A percentile compares a stretch with the other conserved stretches of the same genome.
These are phyloP conservation scores for Lachnellula suecica DNA, from an alignment of 2,329 filamentous ascomycete genomes.

Conservation along the genomic window DNA sequence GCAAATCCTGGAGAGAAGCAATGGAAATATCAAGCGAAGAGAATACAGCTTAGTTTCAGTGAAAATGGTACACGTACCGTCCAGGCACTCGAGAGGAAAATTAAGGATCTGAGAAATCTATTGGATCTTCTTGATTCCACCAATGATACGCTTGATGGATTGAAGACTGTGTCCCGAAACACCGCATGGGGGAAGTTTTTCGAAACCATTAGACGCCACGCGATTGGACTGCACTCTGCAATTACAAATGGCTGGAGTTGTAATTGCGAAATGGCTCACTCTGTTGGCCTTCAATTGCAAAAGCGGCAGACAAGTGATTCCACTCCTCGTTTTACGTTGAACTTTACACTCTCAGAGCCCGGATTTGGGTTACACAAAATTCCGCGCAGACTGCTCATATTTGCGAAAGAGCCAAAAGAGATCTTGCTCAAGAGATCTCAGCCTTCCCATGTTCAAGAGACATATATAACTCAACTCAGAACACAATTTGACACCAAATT, in stretches of 20 bases:
- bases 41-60: constrained; percentile 24
- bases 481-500: constrained; percentile 13
- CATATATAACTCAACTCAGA: constrained; percentile 11
- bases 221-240: constrained; percentile 21
- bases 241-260: constrained; percentile 24
- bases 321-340: constrained; percentile 17
- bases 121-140: constrained; percentile 17
- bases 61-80: constrained; percentile 19
- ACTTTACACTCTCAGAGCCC: constrained; percentile 8
- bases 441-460: background rate
- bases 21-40: constrained; percentile 27
- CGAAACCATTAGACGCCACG: constrained; percentile 23
- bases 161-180: constrained; percentile 18
- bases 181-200: constrained; percentile 24
- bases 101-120: constrained; percentile 19
- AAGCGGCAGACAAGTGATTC: constrained; percentile 15
- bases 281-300: constrained; percentile 21
- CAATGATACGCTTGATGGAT: constrained; percentile 3
- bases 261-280: constrained; percentile 18
- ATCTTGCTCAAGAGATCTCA: background rate
- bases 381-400: background rate
- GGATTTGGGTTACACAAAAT: background rate
- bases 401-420: background rate
- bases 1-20: constrained; percentile 16
- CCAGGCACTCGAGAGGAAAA: constrained; percentile 18